Evolutionary conservation across 2,329 filamentous ascomycete species (phyloP), one percentile per base, ranked within the genome.

Genomic region (Lachnellula willkommii): DNA sequence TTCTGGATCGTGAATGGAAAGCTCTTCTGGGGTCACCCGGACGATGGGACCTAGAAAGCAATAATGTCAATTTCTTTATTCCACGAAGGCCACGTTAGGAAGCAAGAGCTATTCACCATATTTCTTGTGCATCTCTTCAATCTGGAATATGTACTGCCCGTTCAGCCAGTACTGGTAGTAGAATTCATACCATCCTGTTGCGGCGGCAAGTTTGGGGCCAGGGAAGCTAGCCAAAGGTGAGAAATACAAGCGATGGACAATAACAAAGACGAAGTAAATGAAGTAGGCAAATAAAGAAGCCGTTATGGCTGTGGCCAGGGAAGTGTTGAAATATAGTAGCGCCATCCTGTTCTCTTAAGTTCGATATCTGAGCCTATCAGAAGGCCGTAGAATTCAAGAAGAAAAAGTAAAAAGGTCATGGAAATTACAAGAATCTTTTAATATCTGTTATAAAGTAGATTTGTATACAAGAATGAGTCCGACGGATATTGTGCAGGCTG

Each of bases 161-260:
- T 69, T 68, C 4, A 70, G 64, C 47, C 74, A 50, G 26, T 74
- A 66, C 53, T 77, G 73, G 54, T 74, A 76, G 62, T 74, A 77
- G 7, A 54, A 52, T n/a, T 62, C 56, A 40, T 64, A 64, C 61
- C 55, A 64, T 2, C 35, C 20, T 3, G 62, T 65, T 8, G 63
- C 60, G 2, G 68, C 68, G 3, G 69, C 68, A 1, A 66, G 50
- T 26, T 53, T 66, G 1, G 70, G 68, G 4, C 70, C 69, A 2
- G 63, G 67, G 47, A 71, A 68, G 1, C 56, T 48, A 2, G 64
- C 57, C 4, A 70, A 52, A 6, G 67, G 68, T 50, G 65, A 60
- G 15, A 70, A 63, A 42, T 59, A 69, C n/a, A 67, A 52, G 22
- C 64, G 60, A 46, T 62, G 22, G 22, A 57, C 5, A 55, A 40